Evolutionary conservation across 2,329 filamentous ascomycete genomes (phyloP).

Genomic region (Aspergillus ochraceoroseus): DNA sequence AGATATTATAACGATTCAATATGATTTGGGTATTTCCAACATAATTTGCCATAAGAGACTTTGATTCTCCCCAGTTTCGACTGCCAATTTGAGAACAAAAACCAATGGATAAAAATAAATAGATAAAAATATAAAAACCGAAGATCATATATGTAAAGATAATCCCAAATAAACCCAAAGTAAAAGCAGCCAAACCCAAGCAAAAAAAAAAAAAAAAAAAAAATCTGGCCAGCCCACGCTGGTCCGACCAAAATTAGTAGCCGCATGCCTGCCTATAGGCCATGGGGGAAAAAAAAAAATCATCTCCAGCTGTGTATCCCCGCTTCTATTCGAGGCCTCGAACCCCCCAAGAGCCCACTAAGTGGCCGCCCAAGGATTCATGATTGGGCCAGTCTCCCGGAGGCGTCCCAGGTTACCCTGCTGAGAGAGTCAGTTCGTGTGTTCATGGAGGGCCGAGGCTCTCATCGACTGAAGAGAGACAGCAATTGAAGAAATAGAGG

Average conservation of each 20-base stretch:
- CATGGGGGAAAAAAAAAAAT: slow-evolving; percentile 15
- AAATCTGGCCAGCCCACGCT: slow-evolving; percentile 7
- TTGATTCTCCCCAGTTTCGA: too few relatives aligned
- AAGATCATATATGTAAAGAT: too few relatives aligned
- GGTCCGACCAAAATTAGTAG: slow-evolving; percentile 19
- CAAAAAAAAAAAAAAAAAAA: background rate
- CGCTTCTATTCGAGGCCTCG: slow-evolving; percentile 25
- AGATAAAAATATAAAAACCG: too few relatives aligned
- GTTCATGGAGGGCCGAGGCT: slow-evolving; percentile 17
- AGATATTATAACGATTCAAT: too few relatives aligned
- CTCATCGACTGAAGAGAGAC: slow-evolving; percentile 16
- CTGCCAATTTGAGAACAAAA: too few relatives aligned
- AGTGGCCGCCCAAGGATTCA: background rate
- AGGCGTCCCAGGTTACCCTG: slow-evolving; percentile 18
- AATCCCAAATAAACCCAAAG: too few relatives aligned
- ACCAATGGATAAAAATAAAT: too few relatives aligned
- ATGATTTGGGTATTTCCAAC: too few relatives aligned
- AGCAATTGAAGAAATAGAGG: background rate
- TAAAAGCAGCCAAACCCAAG: background rate
- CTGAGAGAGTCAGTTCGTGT: slow-evolving; percentile 14
- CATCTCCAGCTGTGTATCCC: slow-evolving; percentile 16
- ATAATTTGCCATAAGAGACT: too few relatives aligned
- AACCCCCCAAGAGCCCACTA: slow-evolving; percentile 13
- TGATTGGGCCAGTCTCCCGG: slow-evolving; percentile 18
- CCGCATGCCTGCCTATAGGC: slow-evolving; percentile 13